Conservation (phyloP, 1,284 basidiomycete genomes). For the Trametes versicolor region DNA sequence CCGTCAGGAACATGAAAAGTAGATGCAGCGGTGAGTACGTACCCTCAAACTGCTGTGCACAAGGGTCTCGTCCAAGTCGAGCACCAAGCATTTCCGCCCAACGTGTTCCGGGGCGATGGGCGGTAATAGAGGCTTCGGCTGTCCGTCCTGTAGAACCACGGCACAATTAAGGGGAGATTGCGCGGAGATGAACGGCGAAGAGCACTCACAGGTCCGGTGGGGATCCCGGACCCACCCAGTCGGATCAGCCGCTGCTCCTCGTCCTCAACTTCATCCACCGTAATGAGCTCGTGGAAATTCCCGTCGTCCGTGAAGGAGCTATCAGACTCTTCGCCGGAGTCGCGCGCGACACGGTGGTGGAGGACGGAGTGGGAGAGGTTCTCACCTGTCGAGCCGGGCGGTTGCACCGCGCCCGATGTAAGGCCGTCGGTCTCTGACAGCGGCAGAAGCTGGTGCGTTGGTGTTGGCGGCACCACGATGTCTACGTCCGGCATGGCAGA, state of each 20-base stretch:
- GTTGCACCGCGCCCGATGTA: constrained; percentile 74
- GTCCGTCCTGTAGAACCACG: constrained; percentile 70
- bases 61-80: constrained; percentile 96
- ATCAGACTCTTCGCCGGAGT: constrained; percentile 53
- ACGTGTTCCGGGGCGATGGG: constrained; percentile 77
- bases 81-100: constrained; percentile 92
- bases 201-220: constrained; percentile 72
- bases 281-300: constrained; percentile 54
- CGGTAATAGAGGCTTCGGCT: constrained; percentile 89
- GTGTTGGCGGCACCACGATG: constrained; percentile 64
- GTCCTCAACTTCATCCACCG: constrained; percentile 64
- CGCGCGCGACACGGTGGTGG: constrained; percentile 47
- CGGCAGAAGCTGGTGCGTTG: constrained; percentile 51
- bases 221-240: constrained; percentile 87
- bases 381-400: constrained; percentile 73
- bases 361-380: constrained; percentile 42
- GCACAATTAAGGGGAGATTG: constrained; percentile 16
- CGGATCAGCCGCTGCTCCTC: constrained; percentile 84
- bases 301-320: constrained; percentile 56
- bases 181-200: not conserved
- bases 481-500: constrained; percentile 40
- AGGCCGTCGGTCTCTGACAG: constrained; percentile 71
- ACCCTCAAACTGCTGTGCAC: constrained; percentile 96
- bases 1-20: constrained; percentile 7
- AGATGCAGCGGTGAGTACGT: constrained; percentile 31